These are phyloP conservation scores for Trichoderma atroviride DNA, from an alignment of 2,329 filamentous ascomycete species.

Conservation along the genomic window DNA sequence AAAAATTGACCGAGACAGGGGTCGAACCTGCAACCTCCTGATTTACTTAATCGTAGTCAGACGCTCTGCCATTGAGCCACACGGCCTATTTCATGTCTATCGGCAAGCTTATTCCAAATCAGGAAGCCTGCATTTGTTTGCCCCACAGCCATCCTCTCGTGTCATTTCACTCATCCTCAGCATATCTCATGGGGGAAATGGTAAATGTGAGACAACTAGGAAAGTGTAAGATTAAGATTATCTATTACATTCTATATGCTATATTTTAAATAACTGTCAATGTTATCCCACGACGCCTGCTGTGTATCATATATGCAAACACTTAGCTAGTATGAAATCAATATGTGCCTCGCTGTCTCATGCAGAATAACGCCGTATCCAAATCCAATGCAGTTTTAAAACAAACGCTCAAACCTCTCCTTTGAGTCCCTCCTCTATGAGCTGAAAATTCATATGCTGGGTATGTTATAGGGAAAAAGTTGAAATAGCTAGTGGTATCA, in stretches of 20 bases:
- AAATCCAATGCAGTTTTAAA: not conserved
- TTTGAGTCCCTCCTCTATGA: not conserved
- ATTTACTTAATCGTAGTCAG: constrained; percentile 26
- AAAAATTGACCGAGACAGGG: constrained; percentile 26
- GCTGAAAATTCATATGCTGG: not conserved
- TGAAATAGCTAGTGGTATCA: not conserved
- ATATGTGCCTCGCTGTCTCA: not conserved
- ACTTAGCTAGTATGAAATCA: not conserved
- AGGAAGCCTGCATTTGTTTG: not conserved
- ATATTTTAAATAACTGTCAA: not conserved
- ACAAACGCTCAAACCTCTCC: not conserved
- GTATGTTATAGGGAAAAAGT: not conserved
- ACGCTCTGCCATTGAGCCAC: constrained; percentile 27
- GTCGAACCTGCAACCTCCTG: constrained; percentile 27
- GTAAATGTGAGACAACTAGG: not conserved
- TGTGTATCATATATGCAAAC: not conserved
- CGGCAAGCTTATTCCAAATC: not conserved
- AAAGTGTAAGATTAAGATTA: not conserved
- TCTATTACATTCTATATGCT: not conserved
- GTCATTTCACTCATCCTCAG: not conserved
- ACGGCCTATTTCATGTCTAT: constrained; percentile 16
- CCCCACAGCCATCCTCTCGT: not conserved
- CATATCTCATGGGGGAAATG: not conserved
- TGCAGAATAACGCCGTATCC: not conserved
- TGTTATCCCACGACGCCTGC: not conserved